Base-by-base conservation (phyloP, 129 eudicot genomes). In the Lonicera japonica region DNA sequence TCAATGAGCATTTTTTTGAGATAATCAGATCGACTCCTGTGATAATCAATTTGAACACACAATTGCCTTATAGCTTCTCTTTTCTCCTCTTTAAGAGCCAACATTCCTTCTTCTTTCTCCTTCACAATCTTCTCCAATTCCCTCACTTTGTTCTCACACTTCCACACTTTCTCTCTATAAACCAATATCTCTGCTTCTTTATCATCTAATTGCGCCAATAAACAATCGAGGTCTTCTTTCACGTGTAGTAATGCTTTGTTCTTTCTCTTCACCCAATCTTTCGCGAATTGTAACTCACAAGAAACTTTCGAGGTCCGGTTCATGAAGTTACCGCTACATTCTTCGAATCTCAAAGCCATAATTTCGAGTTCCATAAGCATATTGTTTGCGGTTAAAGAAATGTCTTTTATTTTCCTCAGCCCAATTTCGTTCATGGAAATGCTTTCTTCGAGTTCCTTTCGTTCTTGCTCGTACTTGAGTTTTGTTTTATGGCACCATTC, bases 41-140 rank as follows among this genome's bases (percentile, higher is more conserved):
- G 98, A 74, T 82, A 92, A 69, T 92, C 98, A 21, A 82, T 85
- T 90, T 82, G 84, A 48, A 91, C 77, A 64, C 96, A 87, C 19
- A 91, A 55, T 39, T 91, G 96, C 53, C 90, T 72, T 16, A 91
- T 91, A 3, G 98, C 96, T 69, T 91, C 98, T 50, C 89, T 71
- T 41, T 91, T 91, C 65, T 87, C 96, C 65, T 85, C 88, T 29
- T 70, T 68, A 55, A 91, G 53, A 19, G 60, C 67, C 19, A 75
- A 24, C 66, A 85, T 66, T 5, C 61, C 77, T 54, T 84, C 95
- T 22, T 80, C 85, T 29, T 64, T 80, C 66, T 83, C 95, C 51
- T 71, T 70, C 13, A 77, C 41, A 29, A 64, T 29, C 64, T 79
- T 84, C 80, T 86, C 83, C 56, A 81, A 19, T 55, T 89, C 85